Evolutionary conservation across 176 grass and related monocot species (phyloP), one percentile per base, ranked within the genome.

Genomic region (Musa beccarii): DNA sequence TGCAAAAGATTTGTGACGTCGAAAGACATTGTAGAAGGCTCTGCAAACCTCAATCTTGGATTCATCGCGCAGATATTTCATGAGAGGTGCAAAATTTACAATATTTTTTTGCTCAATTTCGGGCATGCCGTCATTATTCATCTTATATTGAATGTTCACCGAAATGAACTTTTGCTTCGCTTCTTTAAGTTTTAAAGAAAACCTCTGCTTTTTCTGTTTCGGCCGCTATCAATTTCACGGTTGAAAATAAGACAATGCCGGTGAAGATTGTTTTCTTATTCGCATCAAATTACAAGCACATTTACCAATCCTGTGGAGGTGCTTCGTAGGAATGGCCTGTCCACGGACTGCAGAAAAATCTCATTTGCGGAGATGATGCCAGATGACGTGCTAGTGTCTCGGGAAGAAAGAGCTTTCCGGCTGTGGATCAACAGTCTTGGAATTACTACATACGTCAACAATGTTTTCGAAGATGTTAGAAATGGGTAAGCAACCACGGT

Each of bases 401-500:
- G 95, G 79, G 95, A 99, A 90, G 95, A 99, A 78, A 94, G 91
- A 77, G 88, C 89, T 77, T 99, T 99, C 59, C 81, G 96, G 68
- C 84, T 99, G 88, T 99, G 95, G 95, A 99, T 99, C 79, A 99
- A 99, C 76, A 99, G 88, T 83, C 95, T 99, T 81, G 95, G 95
- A 49, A 86, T 92, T 21, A 83, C 71, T 64, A 81, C 95, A 59
- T 94, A 94, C 21, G 91, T 99, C 11, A 94, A 99, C 82, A 99
- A 88, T 91, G 82, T 99, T 65, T 94, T 94, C 59, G 95, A 99
- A 91, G 95, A 99, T 84, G 74, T 99, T 74, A 92, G 91, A 88
- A 86, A 99, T 51, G 95, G 95, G 95, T 94, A 91, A 80, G 24
- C 26, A 69, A 17, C 59, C 19, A 34, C 22, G 22, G n/a, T 2